phyloP scores from a whole-genome alignment of 2,329 filamentous ascomycete genomes.

The Calonectria crousiana region DNA sequence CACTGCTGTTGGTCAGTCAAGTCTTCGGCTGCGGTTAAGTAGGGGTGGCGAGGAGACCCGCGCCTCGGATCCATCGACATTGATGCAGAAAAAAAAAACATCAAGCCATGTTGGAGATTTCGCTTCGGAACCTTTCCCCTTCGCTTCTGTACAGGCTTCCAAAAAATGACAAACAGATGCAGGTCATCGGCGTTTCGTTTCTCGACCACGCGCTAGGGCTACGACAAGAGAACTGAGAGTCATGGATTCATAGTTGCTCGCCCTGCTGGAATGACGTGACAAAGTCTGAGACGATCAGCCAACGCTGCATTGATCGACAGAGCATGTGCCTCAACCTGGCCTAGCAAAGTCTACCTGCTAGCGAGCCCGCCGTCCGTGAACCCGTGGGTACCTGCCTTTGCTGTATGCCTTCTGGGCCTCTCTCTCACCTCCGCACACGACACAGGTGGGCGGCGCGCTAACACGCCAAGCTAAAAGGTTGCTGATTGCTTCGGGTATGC shows the following conservation, averaged over 20 bases:
- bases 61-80: neutral
- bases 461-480: neutral
- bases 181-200: neutral
- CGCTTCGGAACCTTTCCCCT: neutral
- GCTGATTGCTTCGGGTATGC: conserved; percentile 1
- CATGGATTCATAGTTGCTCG: neutral
- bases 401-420: neutral
- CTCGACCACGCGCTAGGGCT: neutral
- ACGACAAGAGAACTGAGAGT: neutral
- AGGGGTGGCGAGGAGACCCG: neutral
- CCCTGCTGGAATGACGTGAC: conserved; percentile 19
- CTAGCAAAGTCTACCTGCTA: conserved; percentile 17
- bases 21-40: neutral
- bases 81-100: neutral
- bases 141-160: neutral
- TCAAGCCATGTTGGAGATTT: neutral
- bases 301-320: conserved; percentile 11
- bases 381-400: conserved; percentile 3
- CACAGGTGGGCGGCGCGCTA: neutral
- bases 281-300: conserved; percentile 9
- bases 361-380: conserved; percentile 11
- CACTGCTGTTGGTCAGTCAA: neutral
- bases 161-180: neutral
- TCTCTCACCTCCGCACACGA: neutral
- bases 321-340: conserved; percentile 10